Conservation (phyloP, 1,284 basidiomycete species). For the Marasmius tenuissimus region DNA sequence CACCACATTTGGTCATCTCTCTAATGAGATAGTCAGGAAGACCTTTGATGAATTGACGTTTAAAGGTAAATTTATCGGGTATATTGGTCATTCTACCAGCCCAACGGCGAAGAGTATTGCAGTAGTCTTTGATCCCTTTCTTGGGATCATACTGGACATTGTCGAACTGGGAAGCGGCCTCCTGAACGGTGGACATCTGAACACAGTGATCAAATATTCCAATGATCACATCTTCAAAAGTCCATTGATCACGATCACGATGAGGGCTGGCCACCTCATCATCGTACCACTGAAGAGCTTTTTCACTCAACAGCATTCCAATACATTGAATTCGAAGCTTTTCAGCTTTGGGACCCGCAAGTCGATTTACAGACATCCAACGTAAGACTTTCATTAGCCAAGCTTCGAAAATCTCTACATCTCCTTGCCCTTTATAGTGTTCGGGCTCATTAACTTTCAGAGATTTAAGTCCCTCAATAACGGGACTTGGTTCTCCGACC, state of each 20-base stretch:
- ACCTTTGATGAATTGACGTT: conserved; percentile 5
- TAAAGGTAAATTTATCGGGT: conserved; percentile 9
- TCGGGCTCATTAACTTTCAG: background rate
- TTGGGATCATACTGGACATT: background rate
- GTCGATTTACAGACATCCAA: background rate
- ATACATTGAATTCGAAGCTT: background rate
- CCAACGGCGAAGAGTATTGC: conserved; percentile 8
- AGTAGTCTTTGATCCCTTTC: conserved; percentile 13
- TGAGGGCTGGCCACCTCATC: conserved; percentile 10
- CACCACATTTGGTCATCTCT: background rate
- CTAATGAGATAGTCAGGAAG: conserved; percentile 1
- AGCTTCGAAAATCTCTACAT: background rate
- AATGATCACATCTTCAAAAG: conserved; percentile 13
- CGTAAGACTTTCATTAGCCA: background rate
- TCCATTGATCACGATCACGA: conserved; percentile 6
- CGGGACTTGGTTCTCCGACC: background rate
- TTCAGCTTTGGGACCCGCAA: background rate
- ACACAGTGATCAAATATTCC: conserved; percentile 19
- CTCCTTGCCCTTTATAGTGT: background rate
- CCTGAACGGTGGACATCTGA: conserved; percentile 15
- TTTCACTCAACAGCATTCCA: conserved; percentile 7
- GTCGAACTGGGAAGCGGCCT: conserved; percentile 11
- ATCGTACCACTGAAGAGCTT: conserved; percentile 12
- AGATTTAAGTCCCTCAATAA: background rate
- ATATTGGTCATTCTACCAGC: conserved; percentile 6